These are phyloP conservation scores for Lichtheimia hyalospora DNA, from an alignment of 371 early-diverging fungal species.

Conservation along the genomic window DNA sequence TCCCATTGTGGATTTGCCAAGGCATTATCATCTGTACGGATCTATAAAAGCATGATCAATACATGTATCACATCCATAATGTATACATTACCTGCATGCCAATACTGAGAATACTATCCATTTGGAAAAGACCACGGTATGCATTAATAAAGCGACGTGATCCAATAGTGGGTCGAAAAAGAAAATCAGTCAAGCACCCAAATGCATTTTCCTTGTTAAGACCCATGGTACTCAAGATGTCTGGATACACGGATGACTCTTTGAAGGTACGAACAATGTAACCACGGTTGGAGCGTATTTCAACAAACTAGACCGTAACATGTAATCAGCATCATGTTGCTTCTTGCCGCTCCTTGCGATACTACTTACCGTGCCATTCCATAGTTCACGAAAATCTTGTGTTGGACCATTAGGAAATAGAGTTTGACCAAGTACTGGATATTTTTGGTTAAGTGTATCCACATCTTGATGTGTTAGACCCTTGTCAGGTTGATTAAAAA, in stretches of 20 bases:
- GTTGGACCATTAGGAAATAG: conserved; percentile 42
- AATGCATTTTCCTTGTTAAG: conserved; percentile 44
- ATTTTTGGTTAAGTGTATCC: conserved; percentile 40
- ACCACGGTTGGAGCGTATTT: conserved; percentile 45
- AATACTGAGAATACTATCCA: conserved; percentile 47
- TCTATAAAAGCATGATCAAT: conserved; percentile 6
- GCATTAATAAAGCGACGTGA: conserved; percentile 47
- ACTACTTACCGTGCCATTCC: conserved; percentile 42
- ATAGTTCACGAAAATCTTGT: conserved; percentile 42
- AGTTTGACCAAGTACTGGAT: conserved; percentile 14
- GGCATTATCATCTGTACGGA: conserved; percentile 34
- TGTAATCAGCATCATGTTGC: neutral
- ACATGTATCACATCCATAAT: neutral
- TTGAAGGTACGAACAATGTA: conserved; percentile 47
- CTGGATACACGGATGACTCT: conserved; percentile 27
- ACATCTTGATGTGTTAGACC: conserved; percentile 27
- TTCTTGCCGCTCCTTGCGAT: too few relatives aligned
- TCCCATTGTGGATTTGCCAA: conserved; percentile 31
- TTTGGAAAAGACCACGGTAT: conserved; percentile 37
- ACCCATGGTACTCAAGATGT: conserved; percentile 28
- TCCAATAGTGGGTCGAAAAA: conserved; percentile 49
- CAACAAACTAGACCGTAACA: conserved; percentile 31
- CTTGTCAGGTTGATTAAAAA: conserved; percentile 21
- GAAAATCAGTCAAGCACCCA: conserved; percentile 43
- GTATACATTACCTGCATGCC: conserved; percentile 31